Conservation (phyloP, 2,329 filamentous ascomycete species). For the Lachnum nothofagi region DNA sequence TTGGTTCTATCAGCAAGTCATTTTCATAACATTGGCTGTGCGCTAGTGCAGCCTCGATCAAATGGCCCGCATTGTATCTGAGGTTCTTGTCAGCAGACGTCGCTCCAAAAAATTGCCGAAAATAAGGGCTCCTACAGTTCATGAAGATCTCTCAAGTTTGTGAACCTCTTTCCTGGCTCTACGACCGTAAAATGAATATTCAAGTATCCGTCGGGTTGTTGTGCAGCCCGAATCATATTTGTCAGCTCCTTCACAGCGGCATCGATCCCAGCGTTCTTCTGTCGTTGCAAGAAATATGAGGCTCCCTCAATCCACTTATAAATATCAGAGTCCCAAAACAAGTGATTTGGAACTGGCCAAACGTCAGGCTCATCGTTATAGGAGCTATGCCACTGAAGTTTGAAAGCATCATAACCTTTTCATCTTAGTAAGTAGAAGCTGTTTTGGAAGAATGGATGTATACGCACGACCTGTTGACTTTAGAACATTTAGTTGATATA, state of each 20-base stretch:
- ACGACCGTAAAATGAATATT: conserved; percentile 60
- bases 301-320: conserved; percentile 61
- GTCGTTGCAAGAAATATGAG: conserved; percentile 48
- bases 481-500: conserved; percentile 49
- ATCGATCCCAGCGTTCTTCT: conserved; percentile 43
- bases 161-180: conserved; percentile 50
- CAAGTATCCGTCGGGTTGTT: conserved; percentile 56
- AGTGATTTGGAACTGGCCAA: conserved; percentile 53
- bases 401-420: conserved; percentile 54
- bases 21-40: conserved; percentile 50
- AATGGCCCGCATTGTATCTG: conserved; percentile 56
- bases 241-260: conserved; percentile 51
- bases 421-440: too few relatives aligned
- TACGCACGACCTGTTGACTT: conserved; percentile 43
- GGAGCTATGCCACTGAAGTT: conserved; percentile 49
- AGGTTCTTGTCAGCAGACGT: not conserved
- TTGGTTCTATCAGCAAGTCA: conserved; percentile 45
- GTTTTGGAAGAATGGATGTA: too few relatives aligned
- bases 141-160: conserved; percentile 57
- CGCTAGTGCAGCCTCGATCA: conserved; percentile 56
- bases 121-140: conserved; percentile 44
- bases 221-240: conserved; percentile 51
- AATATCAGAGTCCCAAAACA: conserved; percentile 56
- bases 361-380: conserved; percentile 46
- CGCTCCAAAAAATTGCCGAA: not conserved